A percentile compares a stretch with the other conserved stretches of the same genome.
phyloP scores from a whole-genome alignment of 2,329 filamentous ascomycete genomes.

The Lecanicillium sp. region DNA sequence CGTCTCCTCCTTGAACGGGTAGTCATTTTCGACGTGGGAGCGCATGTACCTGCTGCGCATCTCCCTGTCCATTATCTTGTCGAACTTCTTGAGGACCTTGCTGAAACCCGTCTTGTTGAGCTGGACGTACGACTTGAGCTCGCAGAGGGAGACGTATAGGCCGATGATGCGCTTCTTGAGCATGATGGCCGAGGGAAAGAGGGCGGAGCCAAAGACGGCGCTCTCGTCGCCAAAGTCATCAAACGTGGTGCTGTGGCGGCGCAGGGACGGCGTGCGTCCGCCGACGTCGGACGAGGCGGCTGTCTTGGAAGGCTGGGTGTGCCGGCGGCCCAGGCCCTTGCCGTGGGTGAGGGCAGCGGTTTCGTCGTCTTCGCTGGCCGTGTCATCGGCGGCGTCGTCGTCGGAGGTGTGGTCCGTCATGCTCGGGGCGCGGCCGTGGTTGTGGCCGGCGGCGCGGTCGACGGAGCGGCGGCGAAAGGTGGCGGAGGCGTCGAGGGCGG shows the following conservation, averaged over 20 bases:
- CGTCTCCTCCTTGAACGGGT: slow-evolving; percentile 72
- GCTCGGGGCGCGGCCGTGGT: slow-evolving; percentile 26
- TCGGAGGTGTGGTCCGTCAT: slow-evolving; percentile 40
- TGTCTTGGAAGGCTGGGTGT: slow-evolving; percentile 48
- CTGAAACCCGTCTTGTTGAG: slow-evolving; percentile 94
- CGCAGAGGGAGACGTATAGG: slow-evolving; percentile 86
- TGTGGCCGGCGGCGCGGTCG: slow-evolving; percentile 15
- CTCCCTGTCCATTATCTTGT: slow-evolving; percentile 85
- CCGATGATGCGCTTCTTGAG: slow-evolving; percentile 87
- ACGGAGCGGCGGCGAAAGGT: slow-evolving; percentile 28
- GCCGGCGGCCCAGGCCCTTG: slow-evolving; percentile 31
- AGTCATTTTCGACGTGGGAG: slow-evolving; percentile 66
- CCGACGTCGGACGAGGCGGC: slow-evolving; percentile 55
- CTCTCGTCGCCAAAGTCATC: slow-evolving; percentile 76
- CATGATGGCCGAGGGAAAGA: slow-evolving; percentile 66
- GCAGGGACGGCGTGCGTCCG: slow-evolving; percentile 38
- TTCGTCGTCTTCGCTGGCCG: slow-evolving; percentile 61
- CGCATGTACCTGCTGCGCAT: slow-evolving; percentile 73
- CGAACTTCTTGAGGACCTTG: slow-evolving; percentile 97
- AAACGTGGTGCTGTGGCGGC: slow-evolving; percentile 61
- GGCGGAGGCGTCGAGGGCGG: slow-evolving; percentile 40
- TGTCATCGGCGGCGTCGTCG: slow-evolving; percentile 56
- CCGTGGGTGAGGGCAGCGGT: slow-evolving; percentile 47
- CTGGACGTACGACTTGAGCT: slow-evolving; percentile 92
- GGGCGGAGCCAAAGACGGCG: slow-evolving; percentile 50